Evolutionary conservation across 139 green algal genomes (phyloP).

Genomic region (Dunaliella sp.): DNA sequence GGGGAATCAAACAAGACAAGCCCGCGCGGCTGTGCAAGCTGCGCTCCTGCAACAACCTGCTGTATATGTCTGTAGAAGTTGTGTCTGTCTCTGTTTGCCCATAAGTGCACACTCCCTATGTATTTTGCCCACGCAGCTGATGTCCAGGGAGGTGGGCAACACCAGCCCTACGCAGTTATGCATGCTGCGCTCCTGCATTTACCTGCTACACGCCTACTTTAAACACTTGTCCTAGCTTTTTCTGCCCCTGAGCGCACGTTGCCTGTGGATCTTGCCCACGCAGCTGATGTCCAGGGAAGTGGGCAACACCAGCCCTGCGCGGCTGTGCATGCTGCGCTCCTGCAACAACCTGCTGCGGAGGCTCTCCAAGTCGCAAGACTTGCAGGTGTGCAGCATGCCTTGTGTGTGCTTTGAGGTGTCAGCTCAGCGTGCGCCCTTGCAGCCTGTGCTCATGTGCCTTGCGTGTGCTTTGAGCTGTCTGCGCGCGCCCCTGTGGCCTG

Average conservation of each 20-base stretch:
- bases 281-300: conserved; percentile 6
- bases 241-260: too few relatives aligned
- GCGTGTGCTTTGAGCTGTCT: too few relatives aligned
- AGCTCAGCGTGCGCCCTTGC: too few relatives aligned
- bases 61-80: too few relatives aligned
- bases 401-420: too few relatives aligned
- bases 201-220: too few relatives aligned
- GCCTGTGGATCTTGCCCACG: too few relatives aligned
- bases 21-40: not conserved
- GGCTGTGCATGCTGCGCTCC: not conserved
- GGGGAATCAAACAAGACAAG: not conserved
- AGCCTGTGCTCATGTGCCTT: too few relatives aligned
- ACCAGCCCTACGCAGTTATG: not conserved
- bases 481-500: too few relatives aligned
- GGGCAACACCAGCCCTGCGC: not conserved
- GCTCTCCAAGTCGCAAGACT: conserved; percentile 33
- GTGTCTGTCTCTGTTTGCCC: too few relatives aligned
- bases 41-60: conserved; percentile 33
- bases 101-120: too few relatives aligned
- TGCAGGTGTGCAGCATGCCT: not conserved
- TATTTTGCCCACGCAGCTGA: not conserved
- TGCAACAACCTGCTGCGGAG: conserved; percentile 39
- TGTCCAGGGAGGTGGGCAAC: not conserved
- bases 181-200: not conserved
- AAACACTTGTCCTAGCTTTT: too few relatives aligned